Evolutionary conservation across 2,329 filamentous ascomycete species (phyloP).

Genomic region (Phaeosphaeriaceae sp.): DNA sequence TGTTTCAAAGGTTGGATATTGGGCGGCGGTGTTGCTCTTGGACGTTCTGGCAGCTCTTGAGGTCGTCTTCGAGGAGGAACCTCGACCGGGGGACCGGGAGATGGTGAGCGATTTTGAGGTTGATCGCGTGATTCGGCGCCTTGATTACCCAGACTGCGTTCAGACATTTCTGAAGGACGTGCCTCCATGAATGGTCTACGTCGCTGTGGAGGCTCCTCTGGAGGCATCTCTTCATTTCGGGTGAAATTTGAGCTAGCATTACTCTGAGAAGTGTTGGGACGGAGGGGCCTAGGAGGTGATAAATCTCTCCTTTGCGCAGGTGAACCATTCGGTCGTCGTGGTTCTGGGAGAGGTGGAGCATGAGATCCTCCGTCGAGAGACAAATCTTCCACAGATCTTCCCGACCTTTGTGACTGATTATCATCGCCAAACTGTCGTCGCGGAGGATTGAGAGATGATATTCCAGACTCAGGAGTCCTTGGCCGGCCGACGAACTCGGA

Average conservation of each 20-base stretch:
- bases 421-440: slow-evolving; percentile 39
- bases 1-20: slow-evolving; percentile 12
- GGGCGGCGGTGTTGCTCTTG: slow-evolving; percentile 24
- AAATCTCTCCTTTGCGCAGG: slow-evolving; percentile 35
- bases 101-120: slow-evolving; percentile 33
- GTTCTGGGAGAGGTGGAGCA: slow-evolving; percentile 31
- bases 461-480: slow-evolving; percentile 40
- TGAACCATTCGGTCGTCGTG: slow-evolving; percentile 38
- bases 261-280: slow-evolving; percentile 47
- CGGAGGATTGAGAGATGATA: slow-evolving; percentile 34
- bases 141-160: slow-evolving; percentile 34
- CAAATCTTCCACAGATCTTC: slow-evolving; percentile 36
- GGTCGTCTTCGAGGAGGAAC: slow-evolving; percentile 32
- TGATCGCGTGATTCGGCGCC: slow-evolving; percentile 24
- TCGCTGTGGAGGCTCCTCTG: slow-evolving; percentile 61
- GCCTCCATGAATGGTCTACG: slow-evolving; percentile 71
- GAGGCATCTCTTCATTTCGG: slow-evolving; percentile 35
- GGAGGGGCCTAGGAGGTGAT: slow-evolving; percentile 39
- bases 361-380: slow-evolving; percentile 28
- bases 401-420: slow-evolving; percentile 37
- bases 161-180: slow-evolving; percentile 34
- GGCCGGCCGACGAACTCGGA: slow-evolving; percentile 45
- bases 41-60: slow-evolving; percentile 38
- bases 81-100: slow-evolving; percentile 32
- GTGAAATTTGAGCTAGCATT: slow-evolving; percentile 40